phyloP scores from a whole-genome alignment of 148 eudicot species.

The Pharnaceum exiguum region DNA sequence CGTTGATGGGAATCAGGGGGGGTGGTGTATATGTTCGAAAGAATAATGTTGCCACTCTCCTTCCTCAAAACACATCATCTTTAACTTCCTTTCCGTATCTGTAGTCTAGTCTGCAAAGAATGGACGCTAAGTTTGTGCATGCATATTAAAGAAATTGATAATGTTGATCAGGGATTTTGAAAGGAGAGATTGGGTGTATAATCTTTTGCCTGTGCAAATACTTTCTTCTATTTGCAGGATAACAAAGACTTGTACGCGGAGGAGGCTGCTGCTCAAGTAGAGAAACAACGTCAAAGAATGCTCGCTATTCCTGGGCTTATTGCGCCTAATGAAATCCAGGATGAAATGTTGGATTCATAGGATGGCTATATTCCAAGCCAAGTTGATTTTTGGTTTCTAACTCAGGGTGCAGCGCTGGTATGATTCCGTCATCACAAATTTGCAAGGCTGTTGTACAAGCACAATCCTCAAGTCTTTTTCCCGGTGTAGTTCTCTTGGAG shows the following conservation, averaged over 20 bases:
- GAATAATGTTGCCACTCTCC: too few relatives aligned
- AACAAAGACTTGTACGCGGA: conserved; percentile 98
- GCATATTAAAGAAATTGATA: too few relatives aligned
- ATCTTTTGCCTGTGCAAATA: neutral
- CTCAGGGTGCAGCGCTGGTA: conserved; percentile 2
- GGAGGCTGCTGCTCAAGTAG: conserved; percentile 92
- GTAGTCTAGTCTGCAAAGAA: too few relatives aligned
- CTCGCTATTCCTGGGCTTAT: conserved; percentile 86
- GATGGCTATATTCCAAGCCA: neutral
- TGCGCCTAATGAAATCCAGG: conserved; percentile 93
- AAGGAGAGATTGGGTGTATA: too few relatives aligned
- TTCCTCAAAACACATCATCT: too few relatives aligned
- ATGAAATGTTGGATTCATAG: conserved; percentile 89
- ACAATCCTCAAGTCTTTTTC: conserved; percentile 3
- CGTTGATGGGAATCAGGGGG: too few relatives aligned
- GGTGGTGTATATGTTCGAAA: too few relatives aligned
- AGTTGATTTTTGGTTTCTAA: conserved; percentile 9
- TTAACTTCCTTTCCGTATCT: too few relatives aligned
- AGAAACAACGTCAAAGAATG: conserved; percentile 85
- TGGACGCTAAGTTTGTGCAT: too few relatives aligned
- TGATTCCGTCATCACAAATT: neutral
- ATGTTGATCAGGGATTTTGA: too few relatives aligned
- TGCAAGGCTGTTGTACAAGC: conserved; percentile 17
- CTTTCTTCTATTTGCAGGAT: conserved; percentile 45
- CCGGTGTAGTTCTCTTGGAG: conserved; percentile 1